A percentile compares a stretch with the other conserved stretches of the same genome.
Evolutionary conservation across 257 asterid species (phyloP).

Genomic region (Knoxia roxburghii): DNA sequence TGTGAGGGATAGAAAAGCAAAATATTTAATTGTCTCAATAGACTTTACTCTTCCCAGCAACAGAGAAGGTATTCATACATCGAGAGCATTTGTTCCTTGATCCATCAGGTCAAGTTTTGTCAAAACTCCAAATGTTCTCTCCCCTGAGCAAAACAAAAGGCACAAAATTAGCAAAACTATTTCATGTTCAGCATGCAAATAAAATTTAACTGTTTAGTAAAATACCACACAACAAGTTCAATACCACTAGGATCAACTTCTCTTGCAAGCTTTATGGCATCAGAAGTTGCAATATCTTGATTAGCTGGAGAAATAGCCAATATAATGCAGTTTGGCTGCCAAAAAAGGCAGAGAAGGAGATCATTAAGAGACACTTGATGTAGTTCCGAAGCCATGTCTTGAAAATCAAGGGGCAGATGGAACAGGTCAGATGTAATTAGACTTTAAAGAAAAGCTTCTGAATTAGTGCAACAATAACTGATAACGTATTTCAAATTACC

Average conservation of each 20-base stretch:
- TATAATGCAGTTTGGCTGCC: constrained; percentile 88
- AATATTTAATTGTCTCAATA: constrained; percentile 12
- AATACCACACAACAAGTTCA: neutral
- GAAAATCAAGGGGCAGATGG: neutral
- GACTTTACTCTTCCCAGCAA: constrained; percentile 12
- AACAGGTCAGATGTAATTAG: neutral
- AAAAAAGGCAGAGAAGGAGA: constrained; percentile 9
- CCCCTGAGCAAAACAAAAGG: constrained; percentile 44
- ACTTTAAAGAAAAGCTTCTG: neutral
- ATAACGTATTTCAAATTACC: neutral
- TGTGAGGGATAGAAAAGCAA: constrained; percentile 8
- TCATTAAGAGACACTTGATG: constrained; percentile 5
- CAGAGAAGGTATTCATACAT: constrained; percentile 44
- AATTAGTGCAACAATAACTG: neutral
- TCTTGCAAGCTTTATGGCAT: constrained; percentile 93
- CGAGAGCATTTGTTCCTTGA: constrained; percentile 89
- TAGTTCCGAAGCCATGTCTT: constrained; percentile 4
- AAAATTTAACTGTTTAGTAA: constrained; percentile 5
- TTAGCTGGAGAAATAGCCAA: constrained; percentile 98
- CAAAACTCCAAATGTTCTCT: constrained; percentile 90
- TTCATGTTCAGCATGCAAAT: neutral
- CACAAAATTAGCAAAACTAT: constrained; percentile 8
- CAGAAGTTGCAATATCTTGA: constrained; percentile 98
- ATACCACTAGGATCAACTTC: constrained; percentile 96
- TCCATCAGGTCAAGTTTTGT: constrained; percentile 98